A percentile compares a stretch with the other conserved stretches of the same genome.
phyloP scores from a whole-genome alignment of 305 asterid genomes.

The Fraxinus latifolia region DNA sequence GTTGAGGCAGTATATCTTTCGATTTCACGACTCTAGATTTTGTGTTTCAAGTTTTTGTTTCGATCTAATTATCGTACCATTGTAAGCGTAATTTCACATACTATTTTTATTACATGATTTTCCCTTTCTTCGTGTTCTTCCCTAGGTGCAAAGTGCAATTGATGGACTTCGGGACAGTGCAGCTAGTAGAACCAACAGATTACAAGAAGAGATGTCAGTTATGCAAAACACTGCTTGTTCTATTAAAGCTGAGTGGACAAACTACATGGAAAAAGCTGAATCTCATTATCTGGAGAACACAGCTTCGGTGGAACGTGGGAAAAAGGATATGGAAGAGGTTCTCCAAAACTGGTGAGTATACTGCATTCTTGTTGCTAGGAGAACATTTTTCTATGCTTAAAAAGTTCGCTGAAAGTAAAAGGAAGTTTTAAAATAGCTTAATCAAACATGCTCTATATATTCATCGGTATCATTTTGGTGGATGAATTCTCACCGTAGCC shows the following conservation, averaged over 20 bases:
- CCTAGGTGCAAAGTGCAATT: constrained; percentile 60
- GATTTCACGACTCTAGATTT: not conserved
- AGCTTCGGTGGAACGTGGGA: constrained; percentile 49
- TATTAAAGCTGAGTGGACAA: constrained; percentile 51
- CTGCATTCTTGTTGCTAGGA: not conserved
- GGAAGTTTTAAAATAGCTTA: not conserved
- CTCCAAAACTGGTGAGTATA: constrained; percentile 54
- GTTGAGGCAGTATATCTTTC: not conserved
- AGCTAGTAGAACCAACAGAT: constrained; percentile 36
- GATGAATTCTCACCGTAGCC: not conserved
- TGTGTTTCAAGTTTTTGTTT: not conserved
- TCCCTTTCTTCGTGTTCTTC: constrained; percentile 1
- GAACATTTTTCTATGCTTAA: constrained; percentile 22
- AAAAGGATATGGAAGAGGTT: constrained; percentile 47
- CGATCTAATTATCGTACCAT: not conserved
- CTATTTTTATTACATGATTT: not conserved
- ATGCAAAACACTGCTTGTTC: constrained; percentile 53
- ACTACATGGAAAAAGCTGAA: constrained; percentile 46
- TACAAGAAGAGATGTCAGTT: constrained; percentile 56
- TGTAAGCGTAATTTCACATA: not conserved
- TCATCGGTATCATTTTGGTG: not conserved
- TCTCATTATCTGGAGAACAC: constrained; percentile 48
- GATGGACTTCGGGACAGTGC: constrained; percentile 58
- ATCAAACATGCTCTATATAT: not conserved
- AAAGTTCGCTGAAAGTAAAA: constrained; percentile 18